Conservation (phyloP, 2,329 filamentous ascomycete species). For the Penicillium sp. region DNA sequence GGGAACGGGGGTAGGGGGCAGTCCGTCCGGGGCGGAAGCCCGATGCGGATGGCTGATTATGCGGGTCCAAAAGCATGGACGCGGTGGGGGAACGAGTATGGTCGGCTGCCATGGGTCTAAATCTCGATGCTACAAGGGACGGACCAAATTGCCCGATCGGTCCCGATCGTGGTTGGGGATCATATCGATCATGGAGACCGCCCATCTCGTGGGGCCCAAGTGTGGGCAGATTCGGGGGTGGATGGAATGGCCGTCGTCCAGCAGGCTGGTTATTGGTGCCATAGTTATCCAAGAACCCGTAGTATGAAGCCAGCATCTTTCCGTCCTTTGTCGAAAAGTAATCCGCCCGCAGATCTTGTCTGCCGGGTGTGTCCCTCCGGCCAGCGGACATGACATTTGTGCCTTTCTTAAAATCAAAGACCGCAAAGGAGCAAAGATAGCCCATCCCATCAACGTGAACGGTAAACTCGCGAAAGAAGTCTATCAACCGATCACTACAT, state of each 20-base stretch:
- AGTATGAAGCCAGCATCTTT: conserved; percentile 97
- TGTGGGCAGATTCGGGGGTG: conserved; percentile 73
- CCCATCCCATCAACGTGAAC: conserved; percentile 95
- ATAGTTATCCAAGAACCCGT: conserved; percentile 93
- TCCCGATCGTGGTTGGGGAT: conserved; percentile 21
- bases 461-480: conserved; percentile 98
- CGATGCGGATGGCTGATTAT: conserved; percentile 47
- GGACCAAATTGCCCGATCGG: conserved; percentile 24
- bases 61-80: conserved; percentile 49
- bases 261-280: conserved; percentile 64
- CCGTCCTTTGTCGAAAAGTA: conserved; percentile 95
- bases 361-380: conserved; percentile 28
- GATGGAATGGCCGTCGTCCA: conserved; percentile 63
- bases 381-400: conserved; percentile 55
- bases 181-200: conserved; percentile 43
- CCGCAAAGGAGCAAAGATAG: conserved; percentile 94
- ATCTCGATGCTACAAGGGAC: conserved; percentile 30
- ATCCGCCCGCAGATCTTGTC: conserved; percentile 75
- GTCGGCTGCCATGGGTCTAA: conserved; percentile 23
- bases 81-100: conserved; percentile 40
- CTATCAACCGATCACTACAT: conserved; percentile 88
- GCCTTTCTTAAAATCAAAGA: conserved; percentile 93
- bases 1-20: conserved; percentile 31
- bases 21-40: conserved; percentile 34
- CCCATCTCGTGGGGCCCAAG: conserved; percentile 61